These are phyloP conservation scores for Meredithiella fracta DNA, from an alignment of 2,329 filamentous ascomycete species.

Conservation along the genomic window DNA sequence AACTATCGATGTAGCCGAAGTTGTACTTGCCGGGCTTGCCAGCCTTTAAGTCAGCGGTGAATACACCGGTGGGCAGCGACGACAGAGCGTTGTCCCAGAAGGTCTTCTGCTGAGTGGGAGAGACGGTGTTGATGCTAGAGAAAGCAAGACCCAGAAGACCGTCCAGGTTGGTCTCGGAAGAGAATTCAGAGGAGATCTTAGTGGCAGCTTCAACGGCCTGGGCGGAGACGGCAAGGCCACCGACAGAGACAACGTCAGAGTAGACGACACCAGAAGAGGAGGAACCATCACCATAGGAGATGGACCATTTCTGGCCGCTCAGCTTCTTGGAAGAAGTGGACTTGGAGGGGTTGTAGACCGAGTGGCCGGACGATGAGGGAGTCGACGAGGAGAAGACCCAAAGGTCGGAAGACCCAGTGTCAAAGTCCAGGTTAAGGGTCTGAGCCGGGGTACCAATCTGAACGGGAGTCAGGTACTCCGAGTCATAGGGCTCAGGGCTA, in stretches of 20 bases:
- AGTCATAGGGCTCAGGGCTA: slow-evolving; percentile 9
- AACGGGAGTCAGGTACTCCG: slow-evolving; percentile 8
- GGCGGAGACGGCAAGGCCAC: slow-evolving; percentile 24
- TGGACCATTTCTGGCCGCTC: slow-evolving; percentile 19
- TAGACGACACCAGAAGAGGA: slow-evolving; percentile 28
- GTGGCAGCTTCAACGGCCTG: slow-evolving; percentile 30
- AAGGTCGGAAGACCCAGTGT: slow-evolving; percentile 28
- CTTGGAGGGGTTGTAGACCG: slow-evolving; percentile 19
- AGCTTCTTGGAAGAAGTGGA: slow-evolving; percentile 19
- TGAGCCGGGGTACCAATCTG: slow-evolving; percentile 17
- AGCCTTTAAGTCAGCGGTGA: slow-evolving; percentile 52
- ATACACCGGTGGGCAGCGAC: slow-evolving; percentile 25
- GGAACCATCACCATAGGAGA: slow-evolving; percentile 29
- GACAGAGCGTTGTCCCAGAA: slow-evolving; percentile 24
- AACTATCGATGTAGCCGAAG: slow-evolving; percentile 52
- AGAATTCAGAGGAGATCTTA: slow-evolving; percentile 25
- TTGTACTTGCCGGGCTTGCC: slow-evolving; percentile 49
- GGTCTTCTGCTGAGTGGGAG: slow-evolving; percentile 23
- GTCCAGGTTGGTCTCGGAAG: slow-evolving; percentile 20
- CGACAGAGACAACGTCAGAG: slow-evolving; percentile 27
- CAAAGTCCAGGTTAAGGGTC: slow-evolving; percentile 25
- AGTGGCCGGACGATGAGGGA: slow-evolving; percentile 18
- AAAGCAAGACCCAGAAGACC: slow-evolving; percentile 31
- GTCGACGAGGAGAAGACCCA: slow-evolving; percentile 23
- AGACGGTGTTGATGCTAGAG: slow-evolving; percentile 25